Conservation (phyloP, 108 stramenopile species). For the Fragilaria radians region DNA sequence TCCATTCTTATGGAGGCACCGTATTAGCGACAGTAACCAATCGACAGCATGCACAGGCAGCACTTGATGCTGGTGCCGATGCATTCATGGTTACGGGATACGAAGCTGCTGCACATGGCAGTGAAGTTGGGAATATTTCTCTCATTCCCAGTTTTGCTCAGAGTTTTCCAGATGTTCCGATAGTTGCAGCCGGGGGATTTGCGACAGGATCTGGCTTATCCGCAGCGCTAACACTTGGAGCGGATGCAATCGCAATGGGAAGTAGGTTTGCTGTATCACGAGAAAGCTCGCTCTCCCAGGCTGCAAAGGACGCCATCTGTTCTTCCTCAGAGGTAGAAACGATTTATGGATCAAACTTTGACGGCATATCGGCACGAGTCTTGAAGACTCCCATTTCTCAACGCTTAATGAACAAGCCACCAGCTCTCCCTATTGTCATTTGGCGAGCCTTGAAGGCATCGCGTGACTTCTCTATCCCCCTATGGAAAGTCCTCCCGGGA, state of each 20-base stretch:
- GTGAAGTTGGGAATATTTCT: conserved; percentile 75
- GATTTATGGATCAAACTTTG: conserved; percentile 81
- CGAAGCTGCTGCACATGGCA: conserved; percentile 91
- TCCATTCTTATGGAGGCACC: conserved; percentile 70
- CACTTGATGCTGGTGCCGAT: conserved; percentile 67
- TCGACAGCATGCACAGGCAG: conserved; percentile 63
- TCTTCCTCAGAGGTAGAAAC: conserved; percentile 53
- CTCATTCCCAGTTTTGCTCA: conserved; percentile 62
- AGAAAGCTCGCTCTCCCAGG: conserved; percentile 64
- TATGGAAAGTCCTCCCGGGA: conserved; percentile 81
- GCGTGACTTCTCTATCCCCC: conserved; percentile 50
- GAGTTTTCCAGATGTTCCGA: conserved; percentile 68
- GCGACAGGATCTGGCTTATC: conserved; percentile 78
- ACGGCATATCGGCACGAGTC: conserved; percentile 82
- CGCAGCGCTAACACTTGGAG: conserved; percentile 77
- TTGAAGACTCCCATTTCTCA: conserved; percentile 52
- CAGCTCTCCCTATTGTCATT: conserved; percentile 40
- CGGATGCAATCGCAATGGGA: conserved; percentile 89
- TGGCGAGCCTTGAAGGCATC: conserved; percentile 76
- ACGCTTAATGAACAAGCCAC: conserved; percentile 39
- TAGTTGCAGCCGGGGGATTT: conserved; percentile 91
- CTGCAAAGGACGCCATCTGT: conserved; percentile 60
- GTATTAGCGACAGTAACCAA: conserved; percentile 78
- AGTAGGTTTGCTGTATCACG: conserved; percentile 68
- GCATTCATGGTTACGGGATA: conserved; percentile 85